A percentile compares a stretch with the other conserved stretches of the same genome.
These are phyloP conservation scores for Eremothecium coryli DNA, from an alignment of 1,139 yeast genomes.

Conservation along the genomic window DNA sequence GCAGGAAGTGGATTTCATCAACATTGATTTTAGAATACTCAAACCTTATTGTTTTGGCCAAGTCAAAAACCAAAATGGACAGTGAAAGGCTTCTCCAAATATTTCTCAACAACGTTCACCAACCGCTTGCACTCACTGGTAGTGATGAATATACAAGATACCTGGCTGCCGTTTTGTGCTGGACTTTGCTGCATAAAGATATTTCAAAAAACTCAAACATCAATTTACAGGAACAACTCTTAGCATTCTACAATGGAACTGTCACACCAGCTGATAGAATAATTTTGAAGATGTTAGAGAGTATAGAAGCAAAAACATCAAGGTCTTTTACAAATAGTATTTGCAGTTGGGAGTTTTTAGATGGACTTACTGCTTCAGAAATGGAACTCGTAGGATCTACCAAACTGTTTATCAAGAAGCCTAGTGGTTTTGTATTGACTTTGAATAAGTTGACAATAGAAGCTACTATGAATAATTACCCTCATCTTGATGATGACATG, in stretches of 20 bases:
- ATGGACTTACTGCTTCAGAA: slow-evolving; percentile 36
- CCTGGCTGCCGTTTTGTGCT: slow-evolving; percentile 38
- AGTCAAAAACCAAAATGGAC: slow-evolving; percentile 36
- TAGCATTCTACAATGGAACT: slow-evolving; percentile 55
- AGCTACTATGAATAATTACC: slow-evolving; percentile 39
- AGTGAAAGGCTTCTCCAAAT: slow-evolving; percentile 54
- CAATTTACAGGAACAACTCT: slow-evolving; percentile 39
- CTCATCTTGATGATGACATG: slow-evolving; percentile 13
- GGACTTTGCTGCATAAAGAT: slow-evolving; percentile 41
- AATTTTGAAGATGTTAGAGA: slow-evolving; percentile 45
- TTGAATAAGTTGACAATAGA: slow-evolving; percentile 45
- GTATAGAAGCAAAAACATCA: slow-evolving; percentile 45
- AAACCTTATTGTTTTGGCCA: slow-evolving; percentile 34
- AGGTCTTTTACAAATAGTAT: slow-evolving; percentile 53
- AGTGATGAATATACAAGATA: slow-evolving; percentile 31
- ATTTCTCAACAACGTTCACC: slow-evolving; percentile 43
- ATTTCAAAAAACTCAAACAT: slow-evolving; percentile 39
- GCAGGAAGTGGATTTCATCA: slow-evolving; percentile 41
- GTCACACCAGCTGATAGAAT: slow-evolving; percentile 51
- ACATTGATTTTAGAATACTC: slow-evolving; percentile 38
- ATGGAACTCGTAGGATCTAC: slow-evolving; percentile 38
- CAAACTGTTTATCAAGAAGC: slow-evolving; percentile 40
- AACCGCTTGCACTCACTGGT: slow-evolving; percentile 25
- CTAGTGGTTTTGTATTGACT: slow-evolving; percentile 45
- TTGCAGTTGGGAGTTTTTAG: slow-evolving; percentile 56